Conservation (phyloP, 2,329 filamentous ascomycete species). For the Trichoderma semiorbis region DNA sequence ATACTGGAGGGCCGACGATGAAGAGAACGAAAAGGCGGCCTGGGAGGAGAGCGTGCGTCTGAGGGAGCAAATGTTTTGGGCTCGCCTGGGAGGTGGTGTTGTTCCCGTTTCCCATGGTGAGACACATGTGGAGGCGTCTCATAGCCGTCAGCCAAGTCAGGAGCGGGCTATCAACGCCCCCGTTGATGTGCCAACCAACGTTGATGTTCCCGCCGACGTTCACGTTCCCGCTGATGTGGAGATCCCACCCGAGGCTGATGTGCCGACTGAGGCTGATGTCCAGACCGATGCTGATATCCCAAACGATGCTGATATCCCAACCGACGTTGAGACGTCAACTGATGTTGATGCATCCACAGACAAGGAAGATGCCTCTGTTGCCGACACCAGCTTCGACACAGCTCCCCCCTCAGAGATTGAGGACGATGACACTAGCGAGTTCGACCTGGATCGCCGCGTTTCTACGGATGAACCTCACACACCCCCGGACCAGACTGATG, state of each 20-base stretch:
- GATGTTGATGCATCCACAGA: not conserved
- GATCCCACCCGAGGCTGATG: not conserved
- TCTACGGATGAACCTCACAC: slow-evolving; percentile 28
- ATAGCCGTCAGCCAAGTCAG: slow-evolving; percentile 35
- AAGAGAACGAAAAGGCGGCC: slow-evolving; percentile 78
- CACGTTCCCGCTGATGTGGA: not conserved
- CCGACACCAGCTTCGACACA: slow-evolving; percentile 1
- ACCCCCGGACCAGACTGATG: slow-evolving; percentile 31
- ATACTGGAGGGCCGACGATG: slow-evolving; percentile 79
- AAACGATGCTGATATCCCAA: not conserved
- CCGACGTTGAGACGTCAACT: not conserved
- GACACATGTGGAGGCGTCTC: slow-evolving; percentile 30
- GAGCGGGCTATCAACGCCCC: slow-evolving; percentile 23
- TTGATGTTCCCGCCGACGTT: not conserved
- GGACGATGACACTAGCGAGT: slow-evolving; percentile 15
- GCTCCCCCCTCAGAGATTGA: slow-evolving; percentile 1
- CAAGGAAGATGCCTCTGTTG: not conserved
- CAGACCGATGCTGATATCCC: not conserved
- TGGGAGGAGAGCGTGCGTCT: slow-evolving; percentile 94
- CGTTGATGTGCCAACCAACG: not conserved
- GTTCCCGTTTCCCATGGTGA: slow-evolving; percentile 55
- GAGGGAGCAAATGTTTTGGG: slow-evolving; percentile 96
- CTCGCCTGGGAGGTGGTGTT: slow-evolving; percentile 85
- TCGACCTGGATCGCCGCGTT: not conserved
- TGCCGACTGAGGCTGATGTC: not conserved